Base-by-base conservation (phyloP, 2,329 filamentous ascomycete genomes). In the Penicillium sumatraense region DNA sequence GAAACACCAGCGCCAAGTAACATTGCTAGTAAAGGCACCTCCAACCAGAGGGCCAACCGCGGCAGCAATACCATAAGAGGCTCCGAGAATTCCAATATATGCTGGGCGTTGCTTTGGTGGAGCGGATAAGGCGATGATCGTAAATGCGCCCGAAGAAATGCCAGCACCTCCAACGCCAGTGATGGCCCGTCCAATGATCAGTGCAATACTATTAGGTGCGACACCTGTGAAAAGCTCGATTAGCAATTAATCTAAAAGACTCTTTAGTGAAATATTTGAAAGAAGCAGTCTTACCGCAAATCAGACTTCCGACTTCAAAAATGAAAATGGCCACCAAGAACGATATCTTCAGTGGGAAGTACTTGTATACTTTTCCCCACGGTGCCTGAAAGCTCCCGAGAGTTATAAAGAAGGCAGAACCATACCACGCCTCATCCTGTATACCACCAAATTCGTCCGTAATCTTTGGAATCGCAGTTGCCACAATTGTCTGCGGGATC, bases 31-130 rank as follows among this genome's bases (percentile, higher is more conserved):
- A 59, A 80, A 78, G 31, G 73, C 74, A 21, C 78, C 77, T 33
- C 76, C 78, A 60, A 80, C 58, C 35, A 83, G 69, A 5, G 80
- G 80, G 11, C 80, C 80, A 14, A 76, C 73, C 6, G 81, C 78
- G 47, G 64, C 68, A 4, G 80, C 78, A 51, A 83, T 74, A 2
- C 78, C 78, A 60, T 80, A 81, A 71, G 81, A 80, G 42, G 72
- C 72, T 33, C 80, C 80, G 33, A 82, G 75, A n/a, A 81, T 20
- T 1, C 80, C 80, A 58, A 76, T 80, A 56, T 51, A 45, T 2
- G 50, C 38, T 2, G 59, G 29, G 11, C 35, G 21, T 16, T 49
- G 16, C 8, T 35, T 3, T 9, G 59, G 53, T 7, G 46, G 44
- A 1, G 53, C 55, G 23, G 52, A 47, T 29, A 61, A 60, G 5